Evolutionary conservation across 1,284 basidiomycete species (phyloP).

Genomic region (Golubevia sp.): DNA sequence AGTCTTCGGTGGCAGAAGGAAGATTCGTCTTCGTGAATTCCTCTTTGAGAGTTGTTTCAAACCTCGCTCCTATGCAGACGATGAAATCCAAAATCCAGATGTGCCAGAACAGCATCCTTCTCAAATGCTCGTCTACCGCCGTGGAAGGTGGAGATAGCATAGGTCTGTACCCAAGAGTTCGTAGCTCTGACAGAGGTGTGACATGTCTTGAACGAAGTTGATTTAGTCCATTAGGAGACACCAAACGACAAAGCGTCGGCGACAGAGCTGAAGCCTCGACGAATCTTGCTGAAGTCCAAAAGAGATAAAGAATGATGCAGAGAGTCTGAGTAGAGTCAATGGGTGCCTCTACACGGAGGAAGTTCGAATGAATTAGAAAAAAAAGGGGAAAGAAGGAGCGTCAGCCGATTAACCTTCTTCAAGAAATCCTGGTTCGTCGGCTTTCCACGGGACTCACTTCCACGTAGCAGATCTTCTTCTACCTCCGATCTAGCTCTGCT

Average conservation of each 20-base stretch:
- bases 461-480: neutral
- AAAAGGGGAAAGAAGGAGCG: too few relatives aligned
- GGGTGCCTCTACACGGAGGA: neutral
- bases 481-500: neutral
- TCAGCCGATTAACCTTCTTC: too few relatives aligned
- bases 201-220: neutral
- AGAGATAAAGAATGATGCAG: conserved; percentile 6
- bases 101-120: conserved; percentile 15
- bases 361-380: too few relatives aligned
- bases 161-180: neutral
- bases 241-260: neutral
- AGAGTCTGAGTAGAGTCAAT: conserved; percentile 20
- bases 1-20: conserved; percentile 9
- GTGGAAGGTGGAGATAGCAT: neutral
- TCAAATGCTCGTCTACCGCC: conserved; percentile 15
- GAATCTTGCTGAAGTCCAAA: conserved; percentile 10
- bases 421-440: neutral
- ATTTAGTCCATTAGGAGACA: neutral
- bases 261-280: neutral
- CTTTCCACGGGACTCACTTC: too few relatives aligned
- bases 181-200: neutral
- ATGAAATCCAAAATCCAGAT: conserved; percentile 13
- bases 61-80: too few relatives aligned
- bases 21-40: neutral
- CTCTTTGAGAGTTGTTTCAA: neutral